Conservation (phyloP, 2,329 filamentous ascomycete genomes). For the Penicillium polonicum region DNA sequence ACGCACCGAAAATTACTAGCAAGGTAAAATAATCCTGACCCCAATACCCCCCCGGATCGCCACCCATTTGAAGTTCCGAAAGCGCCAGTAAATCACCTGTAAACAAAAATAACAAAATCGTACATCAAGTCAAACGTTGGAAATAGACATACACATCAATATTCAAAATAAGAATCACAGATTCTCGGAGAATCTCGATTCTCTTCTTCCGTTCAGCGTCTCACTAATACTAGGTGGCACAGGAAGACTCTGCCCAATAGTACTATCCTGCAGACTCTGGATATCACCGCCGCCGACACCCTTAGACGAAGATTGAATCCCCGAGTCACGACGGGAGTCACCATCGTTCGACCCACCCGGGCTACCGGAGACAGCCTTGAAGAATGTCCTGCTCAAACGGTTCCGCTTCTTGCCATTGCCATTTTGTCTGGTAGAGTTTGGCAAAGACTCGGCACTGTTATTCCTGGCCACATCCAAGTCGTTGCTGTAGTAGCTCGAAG, state of each 20-base stretch:
- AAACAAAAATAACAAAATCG: background rate
- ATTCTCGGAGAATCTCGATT: constrained; percentile 41
- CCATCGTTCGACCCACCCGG: constrained; percentile 22
- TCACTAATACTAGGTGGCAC: constrained; percentile 31
- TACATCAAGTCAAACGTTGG: background rate
- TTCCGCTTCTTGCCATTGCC: constrained; percentile 21
- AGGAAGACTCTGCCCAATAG: constrained; percentile 31
- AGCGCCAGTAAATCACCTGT: background rate
- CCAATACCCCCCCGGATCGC: background rate
- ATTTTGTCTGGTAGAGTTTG: constrained; percentile 13
- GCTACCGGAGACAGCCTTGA: constrained; percentile 27
- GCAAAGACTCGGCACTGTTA: constrained; percentile 13
- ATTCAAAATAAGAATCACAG: constrained; percentile 25
- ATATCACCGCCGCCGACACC: constrained; percentile 18
- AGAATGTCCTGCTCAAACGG: constrained; percentile 30
- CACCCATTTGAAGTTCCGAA: background rate
- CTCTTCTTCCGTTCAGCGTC: constrained; percentile 30
- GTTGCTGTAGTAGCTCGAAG: constrained; percentile 15
- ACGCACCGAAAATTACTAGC: background rate
- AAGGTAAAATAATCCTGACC: background rate
- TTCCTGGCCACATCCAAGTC: constrained; percentile 17
- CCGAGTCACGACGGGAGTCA: constrained; percentile 10
- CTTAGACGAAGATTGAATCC: constrained; percentile 7
- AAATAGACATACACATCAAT: constrained; percentile 10
- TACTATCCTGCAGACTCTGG: constrained; percentile 31